Conservation (phyloP, 768 basidiomycete genomes). For the Bullera alba region DNA sequence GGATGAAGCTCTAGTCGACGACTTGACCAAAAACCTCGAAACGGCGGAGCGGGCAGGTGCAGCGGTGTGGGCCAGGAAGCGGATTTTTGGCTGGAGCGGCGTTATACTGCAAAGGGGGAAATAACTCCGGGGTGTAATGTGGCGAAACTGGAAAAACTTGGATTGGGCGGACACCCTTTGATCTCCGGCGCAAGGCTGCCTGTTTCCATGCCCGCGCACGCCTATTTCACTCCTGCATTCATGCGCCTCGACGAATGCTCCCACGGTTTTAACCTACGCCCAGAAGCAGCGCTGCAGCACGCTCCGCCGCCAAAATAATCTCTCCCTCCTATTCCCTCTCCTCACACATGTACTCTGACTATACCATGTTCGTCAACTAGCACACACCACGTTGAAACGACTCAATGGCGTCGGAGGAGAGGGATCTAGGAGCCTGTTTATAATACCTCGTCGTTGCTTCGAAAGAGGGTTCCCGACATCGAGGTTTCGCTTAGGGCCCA, state of each 20-base stretch:
- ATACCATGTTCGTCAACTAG: constrained; percentile 19
- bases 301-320: background rate
- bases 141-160: background rate
- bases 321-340: constrained; percentile 10
- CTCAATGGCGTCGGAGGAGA: constrained; percentile 36
- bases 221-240: background rate
- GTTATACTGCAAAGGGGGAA: too few relatives aligned
- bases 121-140: too few relatives aligned
- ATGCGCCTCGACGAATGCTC: background rate
- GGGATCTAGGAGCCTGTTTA: constrained; percentile 15
- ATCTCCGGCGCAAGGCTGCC: background rate
- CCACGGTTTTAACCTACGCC: too few relatives aligned
- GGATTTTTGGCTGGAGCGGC: background rate
- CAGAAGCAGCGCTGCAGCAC: too few relatives aligned
- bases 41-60: background rate
- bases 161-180: background rate
- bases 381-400: constrained; percentile 3
- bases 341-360: constrained; percentile 30
- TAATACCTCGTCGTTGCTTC: constrained; percentile 17
- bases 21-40: background rate
- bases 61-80: background rate
- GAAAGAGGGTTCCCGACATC: background rate
- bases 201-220: background rate
- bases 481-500: constrained; percentile 36
- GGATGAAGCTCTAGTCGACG: background rate